Conservation (phyloP, 495 filamentous ascomycete genomes). For the Penicillium macrosclerotiorum region DNA sequence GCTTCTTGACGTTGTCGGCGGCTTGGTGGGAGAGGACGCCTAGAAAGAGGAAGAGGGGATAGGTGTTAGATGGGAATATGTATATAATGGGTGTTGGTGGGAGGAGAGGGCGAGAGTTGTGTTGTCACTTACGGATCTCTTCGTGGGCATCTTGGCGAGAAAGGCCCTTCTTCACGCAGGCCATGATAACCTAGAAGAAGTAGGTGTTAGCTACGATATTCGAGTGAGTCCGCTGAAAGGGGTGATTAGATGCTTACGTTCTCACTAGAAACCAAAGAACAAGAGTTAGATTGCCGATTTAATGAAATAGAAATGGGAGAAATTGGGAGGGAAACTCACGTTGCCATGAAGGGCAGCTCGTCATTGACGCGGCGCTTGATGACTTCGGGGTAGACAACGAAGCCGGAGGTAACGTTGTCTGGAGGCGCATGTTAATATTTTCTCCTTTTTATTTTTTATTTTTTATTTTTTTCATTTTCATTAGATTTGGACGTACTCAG, state of each 20-base stretch:
- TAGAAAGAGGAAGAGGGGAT: conserved; percentile 8
- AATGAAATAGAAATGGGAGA: too few species aligned
- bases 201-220: conserved; percentile 15
- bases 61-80: background rate
- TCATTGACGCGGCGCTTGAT: conserved; percentile 67
- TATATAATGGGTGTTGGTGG: background rate
- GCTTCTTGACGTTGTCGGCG: conserved; percentile 71
- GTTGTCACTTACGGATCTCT: conserved; percentile 58
- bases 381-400: conserved; percentile 82
- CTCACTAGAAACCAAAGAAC: conserved; percentile 36
- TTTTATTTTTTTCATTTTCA: too few species aligned
- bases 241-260: conserved; percentile 27
- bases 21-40: conserved; percentile 87
- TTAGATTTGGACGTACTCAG: conserved; percentile 56
- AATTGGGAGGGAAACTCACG: conserved; percentile 40
- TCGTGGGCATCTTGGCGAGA: conserved; percentile 92
- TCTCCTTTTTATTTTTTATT: too few species aligned
- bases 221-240: background rate
- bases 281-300: conserved; percentile 15
- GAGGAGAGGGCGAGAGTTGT: background rate
- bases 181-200: conserved; percentile 78
- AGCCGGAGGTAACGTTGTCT: conserved; percentile 77
- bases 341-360: conserved; percentile 89
- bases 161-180: conserved; percentile 67
- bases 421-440: conserved; percentile 11